Evolutionary conservation across 176 grass and related monocot species (phyloP), one percentile per base, ranked within the genome.

Genomic region (Saccharum officinarum): DNA sequence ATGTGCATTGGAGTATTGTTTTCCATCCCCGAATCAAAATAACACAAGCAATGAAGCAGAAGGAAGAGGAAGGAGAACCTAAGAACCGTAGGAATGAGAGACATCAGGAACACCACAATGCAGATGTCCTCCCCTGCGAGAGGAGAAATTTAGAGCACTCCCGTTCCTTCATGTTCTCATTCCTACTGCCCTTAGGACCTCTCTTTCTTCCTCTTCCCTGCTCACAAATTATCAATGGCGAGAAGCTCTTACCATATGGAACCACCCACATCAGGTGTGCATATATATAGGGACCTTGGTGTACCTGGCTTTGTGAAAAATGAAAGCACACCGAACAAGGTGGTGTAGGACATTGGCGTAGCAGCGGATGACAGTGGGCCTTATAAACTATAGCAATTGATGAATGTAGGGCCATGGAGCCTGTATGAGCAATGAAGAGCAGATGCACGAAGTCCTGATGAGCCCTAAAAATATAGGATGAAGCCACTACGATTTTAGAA

Each of bases 41-140:
- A 6, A 7, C 26, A 7, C 1, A 14, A 73, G 31, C 55, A 6
- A 61, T 25, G 57, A 61, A 25, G 57, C n/a, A 25, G 9, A 80
- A 55, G 68, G 77, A 81, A 75, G 42, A 74, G 77, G 77, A 80
- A 66, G 57, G 69, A 80, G 41, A 16, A 74, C 57, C 42, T 28
- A 52, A 80, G 67, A 86, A 73, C 76, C 22, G 65, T 86, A 86
- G 55, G 84, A 80, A 86, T 80, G 68, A 26, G 69, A 81, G 85
- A 44, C 77, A 54, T 67, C 69, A 86, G 69, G 69, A 81, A 81
- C 16, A 20, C 59, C 16, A 31, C n/a, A 42, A 22, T 31, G 22
- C 33, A 16, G 34, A 52, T 80, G 4, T 20, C 38, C 66, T 63
- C 54, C 14, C 49, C 13, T 71, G 3, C 1, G 38, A 72, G 22